These are phyloP conservation scores for Abrus pulchellus DNA, from an alignment of 306 rosid species.

Conservation along the genomic window DNA sequence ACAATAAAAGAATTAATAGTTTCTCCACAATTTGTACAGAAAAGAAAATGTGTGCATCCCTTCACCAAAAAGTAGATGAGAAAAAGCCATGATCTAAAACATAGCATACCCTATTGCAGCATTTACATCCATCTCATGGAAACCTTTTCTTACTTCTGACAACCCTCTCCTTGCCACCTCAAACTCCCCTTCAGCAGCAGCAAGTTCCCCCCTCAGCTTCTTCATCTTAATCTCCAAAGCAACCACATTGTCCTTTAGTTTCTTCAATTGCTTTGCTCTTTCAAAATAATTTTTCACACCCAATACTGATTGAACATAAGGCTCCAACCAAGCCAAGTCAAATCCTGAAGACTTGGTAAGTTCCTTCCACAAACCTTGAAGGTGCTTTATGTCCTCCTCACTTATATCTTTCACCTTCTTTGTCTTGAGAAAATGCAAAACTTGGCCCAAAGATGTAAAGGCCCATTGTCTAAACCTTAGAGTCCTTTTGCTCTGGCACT, in stretches of 20 bases:
- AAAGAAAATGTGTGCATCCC: background rate
- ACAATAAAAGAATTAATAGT: background rate
- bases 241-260: slow-evolving; percentile 44
- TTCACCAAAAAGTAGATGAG: background rate
- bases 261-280: slow-evolving; percentile 40
- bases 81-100: slow-evolving; percentile 12
- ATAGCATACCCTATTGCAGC: slow-evolving; percentile 53
- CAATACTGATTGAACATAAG: slow-evolving; percentile 53
- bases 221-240: slow-evolving; percentile 51
- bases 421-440: slow-evolving; percentile 50
- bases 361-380: slow-evolving; percentile 51
- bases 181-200: slow-evolving; percentile 45
- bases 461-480: slow-evolving; percentile 49
- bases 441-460: slow-evolving; percentile 51
- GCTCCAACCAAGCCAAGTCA: slow-evolving; percentile 57
- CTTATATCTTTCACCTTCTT: slow-evolving; percentile 48
- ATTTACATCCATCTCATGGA: slow-evolving; percentile 44
- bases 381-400: slow-evolving; percentile 37
- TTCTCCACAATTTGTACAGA: slow-evolving; percentile 8
- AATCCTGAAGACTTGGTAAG: slow-evolving; percentile 52
- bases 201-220: slow-evolving; percentile 46
- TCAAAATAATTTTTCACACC: slow-evolving; percentile 44
- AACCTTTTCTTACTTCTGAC: slow-evolving; percentile 44
- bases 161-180: slow-evolving; percentile 41
- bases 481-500: slow-evolving; percentile 37